These are phyloP conservation scores for Paecilomyces dactylethromorphus DNA, from an alignment of 2,329 filamentous ascomycete species.

Conservation along the genomic window DNA sequence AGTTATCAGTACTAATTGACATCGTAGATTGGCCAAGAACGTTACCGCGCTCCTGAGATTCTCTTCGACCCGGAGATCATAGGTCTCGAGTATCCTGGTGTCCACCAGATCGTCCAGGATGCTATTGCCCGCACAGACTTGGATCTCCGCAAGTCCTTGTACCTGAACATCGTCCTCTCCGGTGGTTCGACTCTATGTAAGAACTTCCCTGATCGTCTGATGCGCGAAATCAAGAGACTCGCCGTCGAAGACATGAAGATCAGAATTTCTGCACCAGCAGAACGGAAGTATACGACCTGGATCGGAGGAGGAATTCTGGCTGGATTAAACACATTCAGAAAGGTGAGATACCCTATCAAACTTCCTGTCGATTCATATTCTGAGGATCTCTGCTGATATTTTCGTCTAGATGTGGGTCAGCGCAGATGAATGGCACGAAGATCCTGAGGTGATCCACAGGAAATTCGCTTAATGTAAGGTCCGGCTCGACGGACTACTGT, in stretches of 20 bases:
- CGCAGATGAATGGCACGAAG: conserved; percentile 99
- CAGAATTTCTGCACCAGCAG: conserved; percentile 96
- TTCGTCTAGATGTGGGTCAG: conserved; percentile 90
- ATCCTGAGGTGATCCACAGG: conserved; percentile 96
- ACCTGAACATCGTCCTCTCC: conserved; percentile 94
- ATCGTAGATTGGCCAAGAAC: conserved; percentile 74
- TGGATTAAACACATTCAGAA: conserved; percentile 94
- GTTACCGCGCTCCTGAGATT: conserved; percentile 94
- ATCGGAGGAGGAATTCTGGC: conserved; percentile 97
- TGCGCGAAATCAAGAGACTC: conserved; percentile 85
- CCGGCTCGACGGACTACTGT: background rate
- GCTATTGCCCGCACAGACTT: conserved; percentile 92
- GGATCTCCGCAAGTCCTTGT: conserved; percentile 87
- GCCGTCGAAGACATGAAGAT: conserved; percentile 99
- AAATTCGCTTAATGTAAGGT: conserved; percentile 68
- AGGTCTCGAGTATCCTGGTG: conserved; percentile 89
- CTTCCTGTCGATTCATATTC: background rate
- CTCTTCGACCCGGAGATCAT: conserved; percentile 97
- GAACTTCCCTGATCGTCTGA: conserved; percentile 86
- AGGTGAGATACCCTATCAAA: conserved; percentile 53
- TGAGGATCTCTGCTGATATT: background rate
- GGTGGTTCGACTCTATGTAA: conserved; percentile 94
- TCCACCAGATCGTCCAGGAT: conserved; percentile 97
- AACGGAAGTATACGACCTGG: conserved; percentile 98
- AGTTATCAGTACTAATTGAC: conserved; percentile 3